A percentile compares a stretch with the other conserved stretches of the same genome.
phyloP scores from a whole-genome alignment of 305 asterid genomes.

The Euphrasia arctica region DNA sequence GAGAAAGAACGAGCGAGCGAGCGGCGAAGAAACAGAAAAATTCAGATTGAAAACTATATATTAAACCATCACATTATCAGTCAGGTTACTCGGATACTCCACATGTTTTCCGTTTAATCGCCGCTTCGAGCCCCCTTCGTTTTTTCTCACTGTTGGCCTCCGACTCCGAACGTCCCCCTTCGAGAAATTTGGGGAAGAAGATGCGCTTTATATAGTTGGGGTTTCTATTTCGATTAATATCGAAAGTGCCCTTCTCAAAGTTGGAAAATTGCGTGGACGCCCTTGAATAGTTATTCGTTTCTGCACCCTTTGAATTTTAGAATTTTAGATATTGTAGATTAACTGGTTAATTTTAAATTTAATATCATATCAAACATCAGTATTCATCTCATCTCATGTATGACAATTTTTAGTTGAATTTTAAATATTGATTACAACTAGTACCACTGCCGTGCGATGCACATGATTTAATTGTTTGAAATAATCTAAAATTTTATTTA shows the following conservation, averaged over 20 bases:
- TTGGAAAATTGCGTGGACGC: constrained; percentile 10
- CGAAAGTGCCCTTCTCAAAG: constrained; percentile 3
- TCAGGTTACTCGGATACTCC: constrained; percentile 18
- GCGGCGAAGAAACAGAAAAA: constrained; percentile 32
- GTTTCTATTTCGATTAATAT: background rate
- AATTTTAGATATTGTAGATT: background rate
- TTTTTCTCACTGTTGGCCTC: background rate
- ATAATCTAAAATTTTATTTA: too few species aligned
- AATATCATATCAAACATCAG: too few species aligned
- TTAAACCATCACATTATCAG: constrained; percentile 30
- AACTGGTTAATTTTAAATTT: too few species aligned
- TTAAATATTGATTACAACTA: too few species aligned
- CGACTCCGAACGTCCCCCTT: constrained; percentile 20
- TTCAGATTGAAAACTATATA: constrained; percentile 43
- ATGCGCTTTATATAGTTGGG: constrained; percentile 31
- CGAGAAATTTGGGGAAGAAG: background rate
- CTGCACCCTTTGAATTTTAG: background rate
- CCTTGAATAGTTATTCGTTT: background rate
- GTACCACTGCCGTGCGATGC: too few species aligned
- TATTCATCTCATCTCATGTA: too few species aligned
- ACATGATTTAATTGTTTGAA: too few species aligned
- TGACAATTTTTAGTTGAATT: too few species aligned
- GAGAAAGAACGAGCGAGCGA: constrained; percentile 25
- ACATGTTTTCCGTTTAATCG: constrained; percentile 30
- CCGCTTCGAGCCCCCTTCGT: constrained; percentile 34